Percentiles rank a stretch among this genome's conserved stretches.
Evolutionary conservation across 2,329 filamentous ascomycete species (phyloP).

Genomic region (Pyrenophora tritici-repentis): DNA sequence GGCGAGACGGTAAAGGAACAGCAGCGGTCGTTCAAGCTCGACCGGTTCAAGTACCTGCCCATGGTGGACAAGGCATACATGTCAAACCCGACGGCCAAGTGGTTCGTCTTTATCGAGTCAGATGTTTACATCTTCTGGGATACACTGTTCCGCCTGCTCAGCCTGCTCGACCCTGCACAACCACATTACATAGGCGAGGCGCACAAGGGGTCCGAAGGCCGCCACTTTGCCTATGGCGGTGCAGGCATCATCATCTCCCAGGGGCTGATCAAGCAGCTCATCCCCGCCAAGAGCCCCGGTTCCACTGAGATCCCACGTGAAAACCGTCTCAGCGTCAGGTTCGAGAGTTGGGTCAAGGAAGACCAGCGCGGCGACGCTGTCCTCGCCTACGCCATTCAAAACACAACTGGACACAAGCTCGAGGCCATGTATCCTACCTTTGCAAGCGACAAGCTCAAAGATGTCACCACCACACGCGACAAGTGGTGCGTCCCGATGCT

Average conservation of each 20-base stretch:
- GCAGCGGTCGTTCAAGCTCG: conserved; percentile 59
- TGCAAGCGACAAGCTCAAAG: conserved; percentile 56
- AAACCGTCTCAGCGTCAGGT: conserved; percentile 39
- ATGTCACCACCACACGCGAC: conserved; percentile 47
- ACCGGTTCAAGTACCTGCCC: conserved; percentile 65
- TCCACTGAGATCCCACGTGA: conserved; percentile 37
- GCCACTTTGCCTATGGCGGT: conserved; percentile 52
- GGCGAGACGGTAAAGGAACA: conserved; percentile 53
- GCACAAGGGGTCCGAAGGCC: conserved; percentile 37
- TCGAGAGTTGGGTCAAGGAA: conserved; percentile 41
- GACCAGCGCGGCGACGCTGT: conserved; percentile 54
- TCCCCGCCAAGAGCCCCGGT: conserved; percentile 38
- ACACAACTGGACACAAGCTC: conserved; percentile 42
- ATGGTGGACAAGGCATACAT: conserved; percentile 59
- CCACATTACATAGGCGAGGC: conserved; percentile 50
- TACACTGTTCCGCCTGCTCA: conserved; percentile 50
- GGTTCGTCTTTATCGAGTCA: conserved; percentile 48
- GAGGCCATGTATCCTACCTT: conserved; percentile 48
- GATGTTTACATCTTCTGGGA: conserved; percentile 49
- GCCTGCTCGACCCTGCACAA: conserved; percentile 44
- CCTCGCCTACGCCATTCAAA: conserved; percentile 46
- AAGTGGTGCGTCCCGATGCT: conserved; percentile 53
- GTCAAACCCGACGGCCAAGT: conserved; percentile 43
- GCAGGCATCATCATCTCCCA: conserved; percentile 54
- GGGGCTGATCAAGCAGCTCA: conserved; percentile 57